Evolutionary conservation across 257 asterid species (phyloP), one percentile per base, ranked within the genome.

Genomic region (Solanum acaule): DNA sequence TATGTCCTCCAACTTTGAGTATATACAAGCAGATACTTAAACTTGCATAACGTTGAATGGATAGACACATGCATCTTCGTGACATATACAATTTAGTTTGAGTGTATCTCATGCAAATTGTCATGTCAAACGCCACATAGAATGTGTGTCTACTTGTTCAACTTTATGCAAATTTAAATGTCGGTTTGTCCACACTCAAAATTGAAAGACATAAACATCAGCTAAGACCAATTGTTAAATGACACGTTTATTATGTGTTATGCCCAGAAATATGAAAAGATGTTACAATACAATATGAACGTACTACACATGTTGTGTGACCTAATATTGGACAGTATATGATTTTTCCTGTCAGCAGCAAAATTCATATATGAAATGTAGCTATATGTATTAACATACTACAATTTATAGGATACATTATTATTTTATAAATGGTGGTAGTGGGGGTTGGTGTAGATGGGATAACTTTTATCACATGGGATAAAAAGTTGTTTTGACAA

Each of bases 401-500:
- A 22, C 31, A n/a, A 63, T 63, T n/a, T 25, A n/a, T 63, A n/a
- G 71, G 71, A n/a, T 63, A 63, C 12, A n/a, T 63, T 49, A 49
- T 49, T n/a, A 63, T 63, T n/a, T 7, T n/a, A n/a, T n/a, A 9
- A n/a, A n/a, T n/a, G 29, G 29, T n/a, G 31, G 1, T 1, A 5
- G 31, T n/a, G 71, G 29, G 71, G 71, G 71, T 61, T 23, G 70
- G 70, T 61, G 70, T 61, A 61, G 6, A 61, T 23, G 70, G 29
- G 70, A 61, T 61, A 61, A 61, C 70, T 61, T 61, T 61, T 61
- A 61, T 61, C 70, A 61, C 70, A 61, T 61, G 70, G 70, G 70
- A 61, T 61, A 61, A 61, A 61, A 61, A 23, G 70, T 8, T 22
- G 70, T 61, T 61, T 52, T 61, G 70, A 61, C 70, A 61, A 22